phyloP scores from a whole-genome alignment of 2,329 filamentous ascomycete genomes.

The Talaromyces pinophilus region DNA sequence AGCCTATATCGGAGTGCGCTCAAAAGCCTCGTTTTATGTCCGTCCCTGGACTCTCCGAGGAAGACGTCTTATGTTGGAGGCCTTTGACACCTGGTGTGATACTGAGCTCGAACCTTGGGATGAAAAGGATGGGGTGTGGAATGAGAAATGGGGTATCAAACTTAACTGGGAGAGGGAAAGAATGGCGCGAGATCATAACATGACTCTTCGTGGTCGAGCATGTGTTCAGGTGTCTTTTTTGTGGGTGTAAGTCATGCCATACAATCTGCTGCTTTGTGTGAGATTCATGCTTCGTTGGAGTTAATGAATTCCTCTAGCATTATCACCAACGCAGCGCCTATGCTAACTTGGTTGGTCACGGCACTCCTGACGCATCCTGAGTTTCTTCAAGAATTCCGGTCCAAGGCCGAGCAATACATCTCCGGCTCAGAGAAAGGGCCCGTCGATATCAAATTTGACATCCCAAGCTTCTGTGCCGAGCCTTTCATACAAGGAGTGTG shows the following conservation, averaged over 20 bases:
- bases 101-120: slow-evolving; percentile 20
- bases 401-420: slow-evolving; percentile 11
- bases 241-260: slow-evolving; percentile 21
- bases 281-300: not conserved
- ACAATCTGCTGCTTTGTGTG: not conserved
- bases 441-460: slow-evolving; percentile 6
- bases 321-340: slow-evolving; percentile 22
- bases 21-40: slow-evolving; percentile 8
- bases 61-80: slow-evolving; percentile 10
- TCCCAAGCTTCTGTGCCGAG: slow-evolving; percentile 5
- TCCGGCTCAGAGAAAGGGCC: not conserved
- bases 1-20: slow-evolving; percentile 22
- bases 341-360: slow-evolving; percentile 21
- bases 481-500: slow-evolving; percentile 23
- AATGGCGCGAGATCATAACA: slow-evolving; percentile 18
- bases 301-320: slow-evolving; percentile 11
- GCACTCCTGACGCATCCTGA: slow-evolving; percentile 15
- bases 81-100: slow-evolving; percentile 21
- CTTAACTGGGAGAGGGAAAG: slow-evolving; percentile 24
- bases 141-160: slow-evolving; percentile 23
- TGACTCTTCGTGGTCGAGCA: slow-evolving; percentile 20
- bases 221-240: slow-evolving; percentile 22
- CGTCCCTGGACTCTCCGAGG: slow-evolving; percentile 16
- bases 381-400: slow-evolving; percentile 12
- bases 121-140: slow-evolving; percentile 15